Evolutionary conservation across 345 rosid species (phyloP), one percentile per base, ranked within the genome.

Genomic region (Eucalyptus globulus): DNA sequence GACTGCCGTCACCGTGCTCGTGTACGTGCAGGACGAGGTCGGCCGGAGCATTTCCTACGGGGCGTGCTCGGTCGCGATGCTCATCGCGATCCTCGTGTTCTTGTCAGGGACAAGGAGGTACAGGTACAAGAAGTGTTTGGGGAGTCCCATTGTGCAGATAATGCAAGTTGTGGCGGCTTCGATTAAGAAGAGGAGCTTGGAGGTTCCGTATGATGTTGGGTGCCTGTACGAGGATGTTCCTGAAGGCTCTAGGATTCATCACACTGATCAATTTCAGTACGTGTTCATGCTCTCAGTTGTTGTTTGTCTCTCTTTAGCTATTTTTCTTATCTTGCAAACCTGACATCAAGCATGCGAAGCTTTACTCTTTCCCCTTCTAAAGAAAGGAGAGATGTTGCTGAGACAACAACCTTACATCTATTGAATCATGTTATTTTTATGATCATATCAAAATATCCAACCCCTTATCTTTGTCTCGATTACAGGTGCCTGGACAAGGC

Each of bases 131-230:
- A 95, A 95, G 87, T 91, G 96, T 90, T 58, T 80, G 90, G 98
- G 98, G 31, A 97, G 97, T 91, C 98, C 98, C 9, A 92, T 96
- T 24, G 97, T 96, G 51, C 98, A 95, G 87, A 95, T 97, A 85
- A 89, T 92, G 88, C 99, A 97, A 88, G 97, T 97, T 54, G 88
- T 95, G 88, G 95, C 89, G 10, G 99, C 97, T 85, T 92, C 98
- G 12, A 49, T 90, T 44, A 93, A 88, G 88, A 97, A 96, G 90
- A 95, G 95, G 88, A 90, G 93, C 29, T 34, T 90, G 86, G 92
- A 92, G 58, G 40, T 92, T 13, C 98, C 98, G 88, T 93, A 91
- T 54, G 90, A 89, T 88, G 81, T 91, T 81, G 93, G 90, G 40
- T 91, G 90, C 86, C 89, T 96, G 90, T 95, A 95, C 85, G 97